Evolutionary conservation across 371 early-diverging fungal species (phyloP).

Genomic region (Dentiscutata heterogama): DNA sequence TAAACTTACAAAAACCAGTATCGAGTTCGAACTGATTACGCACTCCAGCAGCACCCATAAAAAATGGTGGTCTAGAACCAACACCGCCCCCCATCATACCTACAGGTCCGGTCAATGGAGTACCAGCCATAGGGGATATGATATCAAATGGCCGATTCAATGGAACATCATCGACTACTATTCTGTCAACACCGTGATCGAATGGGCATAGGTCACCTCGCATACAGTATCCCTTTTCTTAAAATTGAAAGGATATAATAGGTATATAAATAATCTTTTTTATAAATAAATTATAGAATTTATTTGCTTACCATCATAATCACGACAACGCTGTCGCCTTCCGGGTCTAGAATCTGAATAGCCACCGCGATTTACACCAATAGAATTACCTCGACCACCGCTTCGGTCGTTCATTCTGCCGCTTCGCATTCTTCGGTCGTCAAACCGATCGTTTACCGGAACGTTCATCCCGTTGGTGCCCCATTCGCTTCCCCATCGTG

Average conservation of each 20-base stretch:
- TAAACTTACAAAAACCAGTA: conserved; percentile 35
- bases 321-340: conserved; percentile 69
- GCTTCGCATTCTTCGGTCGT: conserved; percentile 39
- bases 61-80: conserved; percentile 46
- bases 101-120: conserved; percentile 31
- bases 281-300: not conserved
- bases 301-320: conserved; percentile 73
- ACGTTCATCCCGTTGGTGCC: conserved; percentile 26
- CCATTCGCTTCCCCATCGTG: conserved; percentile 43
- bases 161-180: conserved; percentile 72
- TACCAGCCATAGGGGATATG: conserved; percentile 40
- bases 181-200: conserved; percentile 81
- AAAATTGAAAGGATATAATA: not conserved
- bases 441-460: conserved; percentile 36
- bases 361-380: conserved; percentile 27
- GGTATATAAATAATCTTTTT: not conserved
- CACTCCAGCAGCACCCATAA: conserved; percentile 47
- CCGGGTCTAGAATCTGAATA: conserved; percentile 42
- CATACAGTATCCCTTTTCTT: conserved; percentile 83
- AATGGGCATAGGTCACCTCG: conserved; percentile 86
- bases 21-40: conserved; percentile 40
- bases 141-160: conserved; percentile 50
- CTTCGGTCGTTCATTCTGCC: conserved; percentile 43
- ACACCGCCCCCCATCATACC: conserved; percentile 47
- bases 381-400: conserved; percentile 27